phyloP scores from a whole-genome alignment of 1,284 basidiomycete genomes.

The Austropuccinia psidii region DNA sequence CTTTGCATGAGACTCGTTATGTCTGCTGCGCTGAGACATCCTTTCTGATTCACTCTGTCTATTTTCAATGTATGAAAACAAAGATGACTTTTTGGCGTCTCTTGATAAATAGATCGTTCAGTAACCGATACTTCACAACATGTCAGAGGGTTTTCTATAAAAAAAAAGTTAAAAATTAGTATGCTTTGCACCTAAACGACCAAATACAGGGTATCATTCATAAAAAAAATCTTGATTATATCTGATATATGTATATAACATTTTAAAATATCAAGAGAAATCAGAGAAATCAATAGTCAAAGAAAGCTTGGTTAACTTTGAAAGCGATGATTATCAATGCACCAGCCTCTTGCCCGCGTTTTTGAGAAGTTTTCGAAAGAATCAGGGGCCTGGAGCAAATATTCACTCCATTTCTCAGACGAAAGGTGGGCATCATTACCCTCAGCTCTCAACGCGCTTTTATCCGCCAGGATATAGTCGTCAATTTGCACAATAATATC shows the following conservation, averaged over 20 bases:
- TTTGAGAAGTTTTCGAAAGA: background rate
- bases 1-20: background rate
- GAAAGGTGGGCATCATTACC: background rate
- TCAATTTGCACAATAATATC: conserved; percentile 18
- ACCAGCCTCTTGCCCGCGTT: conserved; percentile 1
- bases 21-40: background rate
- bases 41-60: background rate
- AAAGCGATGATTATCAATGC: background rate
- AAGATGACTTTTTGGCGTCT: background rate
- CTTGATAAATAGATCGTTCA: background rate
- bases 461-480: background rate
- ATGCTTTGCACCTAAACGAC: no score
- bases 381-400: background rate
- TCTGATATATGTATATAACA: background rate
- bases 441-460: background rate
- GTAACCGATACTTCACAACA: no score
- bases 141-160: no score
- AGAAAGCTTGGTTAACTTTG: background rate
- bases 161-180: no score
- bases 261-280: background rate
- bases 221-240: background rate
- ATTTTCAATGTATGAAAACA: background rate
- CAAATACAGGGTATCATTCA: background rate
- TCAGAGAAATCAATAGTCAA: background rate
- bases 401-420: background rate